phyloP scores from a whole-genome alignment of 2,329 filamentous ascomycete genomes.

The Nemania sp. region DNA sequence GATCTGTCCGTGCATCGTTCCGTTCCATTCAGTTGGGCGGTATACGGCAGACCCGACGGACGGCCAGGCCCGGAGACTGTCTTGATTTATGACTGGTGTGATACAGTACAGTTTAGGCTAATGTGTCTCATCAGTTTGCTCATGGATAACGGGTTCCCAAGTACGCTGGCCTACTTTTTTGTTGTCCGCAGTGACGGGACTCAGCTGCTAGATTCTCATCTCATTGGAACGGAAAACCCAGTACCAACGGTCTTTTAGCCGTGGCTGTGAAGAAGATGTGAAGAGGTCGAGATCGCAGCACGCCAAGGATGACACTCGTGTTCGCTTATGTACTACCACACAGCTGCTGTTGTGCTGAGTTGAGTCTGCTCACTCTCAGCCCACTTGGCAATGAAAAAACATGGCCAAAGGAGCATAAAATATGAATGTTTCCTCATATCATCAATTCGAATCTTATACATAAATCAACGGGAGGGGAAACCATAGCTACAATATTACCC shows the following conservation, averaged over 20 bases:
- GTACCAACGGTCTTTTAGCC: constrained; percentile 1
- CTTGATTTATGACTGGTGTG: neutral
- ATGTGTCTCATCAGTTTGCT: too few relatives aligned
- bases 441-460: neutral
- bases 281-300: constrained; percentile 12
- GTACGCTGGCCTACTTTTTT: too few relatives aligned
- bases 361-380: constrained; percentile 4
- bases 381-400: constrained; percentile 13
- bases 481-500: too few relatives aligned
- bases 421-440: neutral
- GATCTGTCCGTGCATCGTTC: constrained; percentile 16
- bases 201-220: too few relatives aligned
- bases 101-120: constrained; percentile 12
- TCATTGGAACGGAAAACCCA: neutral
- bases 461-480: too few relatives aligned
- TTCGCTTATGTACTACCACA: constrained; percentile 8
- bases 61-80: neutral
- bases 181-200: too few relatives aligned
- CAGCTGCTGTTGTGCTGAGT: neutral
- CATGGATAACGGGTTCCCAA: too few relatives aligned
- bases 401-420: constrained; percentile 7
- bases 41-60: neutral
- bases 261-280: too few relatives aligned
- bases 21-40: constrained; percentile 2
- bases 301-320: constrained; percentile 23